These are phyloP conservation scores for Limnomonas spitsbergensis DNA, from an alignment of 139 green algal species.

Conservation along the genomic window DNA sequence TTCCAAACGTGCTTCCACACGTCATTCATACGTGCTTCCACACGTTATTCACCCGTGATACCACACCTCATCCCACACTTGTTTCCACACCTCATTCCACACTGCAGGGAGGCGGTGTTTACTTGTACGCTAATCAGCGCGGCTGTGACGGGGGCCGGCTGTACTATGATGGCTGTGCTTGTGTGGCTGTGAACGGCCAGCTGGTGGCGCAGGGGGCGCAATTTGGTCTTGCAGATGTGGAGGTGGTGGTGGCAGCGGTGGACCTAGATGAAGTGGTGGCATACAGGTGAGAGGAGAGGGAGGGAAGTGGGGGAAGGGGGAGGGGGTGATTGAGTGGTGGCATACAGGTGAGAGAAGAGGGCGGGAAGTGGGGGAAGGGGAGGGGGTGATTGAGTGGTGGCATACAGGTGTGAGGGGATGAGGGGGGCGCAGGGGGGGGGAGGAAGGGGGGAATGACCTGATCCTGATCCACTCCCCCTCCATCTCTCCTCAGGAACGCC, in stretches of 20 bases:
- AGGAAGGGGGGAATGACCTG: too few species aligned
- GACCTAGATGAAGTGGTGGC: conserved; percentile 89
- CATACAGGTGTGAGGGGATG: too few species aligned
- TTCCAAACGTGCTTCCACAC: too few species aligned
- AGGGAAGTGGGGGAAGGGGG: background rate
- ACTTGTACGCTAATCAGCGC: conserved; percentile 96
- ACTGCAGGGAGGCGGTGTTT: conserved; percentile 81
- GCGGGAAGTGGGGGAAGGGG: too few species aligned
- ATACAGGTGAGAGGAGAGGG: conserved; percentile 50
- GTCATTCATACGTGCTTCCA: too few species aligned
- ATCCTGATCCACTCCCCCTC: too few species aligned
- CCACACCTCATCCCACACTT: too few species aligned
- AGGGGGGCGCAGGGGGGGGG: too few species aligned
- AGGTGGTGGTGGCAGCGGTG: conserved; percentile 81
- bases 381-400: too few species aligned
- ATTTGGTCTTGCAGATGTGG: conserved; percentile 57
- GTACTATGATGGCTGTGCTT: conserved; percentile 91
- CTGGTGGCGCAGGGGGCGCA: conserved; percentile 81
- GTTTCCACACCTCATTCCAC: too few species aligned
- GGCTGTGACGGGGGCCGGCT: conserved; percentile 94
- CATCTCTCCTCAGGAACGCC: conserved; percentile 39
- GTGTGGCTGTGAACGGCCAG: conserved; percentile 85
- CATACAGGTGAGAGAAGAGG: too few species aligned
- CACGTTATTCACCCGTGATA: too few species aligned
- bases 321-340: background rate